These are phyloP conservation scores for Mucor indicus DNA, from an alignment of 371 early-diverging fungal genomes.

Conservation along the genomic window DNA sequence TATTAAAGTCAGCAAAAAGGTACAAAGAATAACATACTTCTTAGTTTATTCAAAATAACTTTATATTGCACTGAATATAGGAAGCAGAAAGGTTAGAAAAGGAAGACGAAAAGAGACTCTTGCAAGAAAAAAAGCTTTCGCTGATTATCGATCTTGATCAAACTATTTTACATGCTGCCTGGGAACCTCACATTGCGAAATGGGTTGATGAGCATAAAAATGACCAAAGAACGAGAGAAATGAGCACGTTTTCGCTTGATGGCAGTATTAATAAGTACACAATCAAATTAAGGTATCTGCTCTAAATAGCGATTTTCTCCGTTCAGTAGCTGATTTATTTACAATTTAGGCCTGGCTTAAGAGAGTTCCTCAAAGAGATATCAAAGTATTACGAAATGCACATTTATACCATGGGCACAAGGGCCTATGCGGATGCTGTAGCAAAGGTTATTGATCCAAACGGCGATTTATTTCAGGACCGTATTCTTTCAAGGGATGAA, in stretches of 20 bases:
- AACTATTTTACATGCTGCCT: slow-evolving; percentile 96
- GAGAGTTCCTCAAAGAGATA: slow-evolving; percentile 73
- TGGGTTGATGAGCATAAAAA: slow-evolving; percentile 77
- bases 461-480: slow-evolving; percentile 74
- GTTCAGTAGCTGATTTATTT: no score
- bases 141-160: slow-evolving; percentile 98
- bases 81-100: slow-evolving; percentile 79
- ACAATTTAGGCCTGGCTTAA: slow-evolving; percentile 66
- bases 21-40: slow-evolving; percentile 25
- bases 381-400: slow-evolving; percentile 88
- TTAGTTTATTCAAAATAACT: not conserved
- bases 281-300: slow-evolving; percentile 72
- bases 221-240: slow-evolving; percentile 56
- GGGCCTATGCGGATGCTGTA: slow-evolving; percentile 93
- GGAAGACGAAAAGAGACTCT: slow-evolving; percentile 64
- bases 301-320: no score
- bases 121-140: slow-evolving; percentile 72
- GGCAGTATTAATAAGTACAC: slow-evolving; percentile 72
- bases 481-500: slow-evolving; percentile 96
- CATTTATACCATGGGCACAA: slow-evolving; percentile 99
- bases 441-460: slow-evolving; percentile 88
- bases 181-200: slow-evolving; percentile 75
- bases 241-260: slow-evolving; percentile 64
- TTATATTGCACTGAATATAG: slow-evolving; percentile 26
- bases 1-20: slow-evolving; percentile 63